These are phyloP conservation scores for Fusarium tjaetaba DNA, from an alignment of 2,329 filamentous ascomycete species.

Conservation along the genomic window DNA sequence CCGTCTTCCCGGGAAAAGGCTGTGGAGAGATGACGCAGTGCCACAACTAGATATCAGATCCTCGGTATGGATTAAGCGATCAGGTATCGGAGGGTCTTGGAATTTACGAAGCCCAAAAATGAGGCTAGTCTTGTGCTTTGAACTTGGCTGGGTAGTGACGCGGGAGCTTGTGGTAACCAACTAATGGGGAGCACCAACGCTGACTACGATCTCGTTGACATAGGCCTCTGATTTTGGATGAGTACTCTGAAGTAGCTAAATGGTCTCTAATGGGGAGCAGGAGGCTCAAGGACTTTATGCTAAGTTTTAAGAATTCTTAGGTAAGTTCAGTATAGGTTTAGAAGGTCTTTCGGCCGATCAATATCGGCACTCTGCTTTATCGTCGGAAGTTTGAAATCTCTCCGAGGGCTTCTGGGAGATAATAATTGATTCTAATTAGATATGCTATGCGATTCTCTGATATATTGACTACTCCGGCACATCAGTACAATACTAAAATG, in stretches of 20 bases:
- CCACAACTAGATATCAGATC: not conserved
- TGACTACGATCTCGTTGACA: accelerated
- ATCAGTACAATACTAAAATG: not conserved
- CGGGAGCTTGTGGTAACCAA: not conserved
- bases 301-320: not conserved
- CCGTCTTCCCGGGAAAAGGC: too few relatives aligned
- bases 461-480: accelerated
- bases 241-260: accelerated
- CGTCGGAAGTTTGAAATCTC: not conserved
- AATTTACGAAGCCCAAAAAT: too few relatives aligned
- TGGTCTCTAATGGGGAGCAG: accelerated
- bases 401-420: accelerated
- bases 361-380: not conserved
- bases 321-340: too few relatives aligned
- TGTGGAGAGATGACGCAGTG: too few relatives aligned
- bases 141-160: not conserved
- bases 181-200: accelerated
- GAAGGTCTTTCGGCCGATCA: too few relatives aligned
- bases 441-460: accelerated
- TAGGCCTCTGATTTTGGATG: not conserved
- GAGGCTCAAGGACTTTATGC: accelerated
- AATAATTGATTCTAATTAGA: accelerated
- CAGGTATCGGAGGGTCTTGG: not conserved
- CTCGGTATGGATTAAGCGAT: too few relatives aligned
- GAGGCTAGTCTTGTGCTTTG: not conserved